Percentiles rank a stretch among this genome's conserved stretches.
Evolutionary conservation across 495 filamentous ascomycete genomes (phyloP).

Genomic region (Astrothelium subdiscretum): DNA sequence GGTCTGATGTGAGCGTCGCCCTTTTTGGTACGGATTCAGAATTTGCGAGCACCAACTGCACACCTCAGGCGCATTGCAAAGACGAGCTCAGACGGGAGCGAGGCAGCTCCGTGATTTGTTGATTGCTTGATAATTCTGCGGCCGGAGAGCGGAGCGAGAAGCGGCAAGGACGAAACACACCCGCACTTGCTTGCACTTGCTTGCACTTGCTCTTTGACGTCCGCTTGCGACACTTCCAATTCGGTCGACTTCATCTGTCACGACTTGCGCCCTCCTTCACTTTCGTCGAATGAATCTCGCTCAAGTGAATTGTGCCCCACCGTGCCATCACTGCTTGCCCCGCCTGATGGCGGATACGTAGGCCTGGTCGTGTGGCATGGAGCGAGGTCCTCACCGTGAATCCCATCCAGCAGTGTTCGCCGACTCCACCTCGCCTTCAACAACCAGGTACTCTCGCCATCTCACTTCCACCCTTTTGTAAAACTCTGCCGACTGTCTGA

Average conservation of each 20-base stretch:
- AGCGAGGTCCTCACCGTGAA: constrained; percentile 1
- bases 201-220: background rate
- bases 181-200: background rate
- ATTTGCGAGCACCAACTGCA: too few species aligned
- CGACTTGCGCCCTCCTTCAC: background rate
- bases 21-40: too few species aligned
- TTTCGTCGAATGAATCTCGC: background rate
- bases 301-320: background rate
- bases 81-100: too few species aligned
- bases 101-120: too few species aligned
- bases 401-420: background rate
- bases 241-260: background rate
- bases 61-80: too few species aligned
- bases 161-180: background rate
- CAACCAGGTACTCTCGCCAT: constrained; percentile 2
- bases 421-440: background rate
- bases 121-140: too few species aligned
- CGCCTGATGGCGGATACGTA: background rate
- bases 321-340: background rate
- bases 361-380: constrained; percentile 1
- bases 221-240: background rate
- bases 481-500: background rate
- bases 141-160: background rate
- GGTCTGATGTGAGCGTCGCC: too few species aligned
- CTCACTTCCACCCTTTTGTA: background rate